Evolutionary conservation across 441 rosid genomes (phyloP).

Genomic region (Breynia disticha): DNA sequence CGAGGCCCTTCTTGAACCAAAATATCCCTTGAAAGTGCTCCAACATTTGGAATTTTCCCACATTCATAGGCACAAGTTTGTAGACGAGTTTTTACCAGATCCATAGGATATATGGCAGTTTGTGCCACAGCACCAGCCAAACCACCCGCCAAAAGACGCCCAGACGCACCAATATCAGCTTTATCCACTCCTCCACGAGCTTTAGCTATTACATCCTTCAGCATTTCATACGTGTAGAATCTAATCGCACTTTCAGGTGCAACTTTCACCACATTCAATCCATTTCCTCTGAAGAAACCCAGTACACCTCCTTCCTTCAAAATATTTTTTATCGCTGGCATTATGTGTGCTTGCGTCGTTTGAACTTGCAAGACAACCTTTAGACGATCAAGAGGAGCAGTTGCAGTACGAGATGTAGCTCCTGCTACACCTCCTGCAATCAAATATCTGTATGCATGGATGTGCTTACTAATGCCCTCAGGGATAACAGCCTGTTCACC

Average conservation of each 20-base stretch:
- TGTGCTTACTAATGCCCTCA: constrained; percentile 83
- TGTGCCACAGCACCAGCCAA: constrained; percentile 92
- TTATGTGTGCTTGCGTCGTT: constrained; percentile 38
- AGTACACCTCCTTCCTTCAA: constrained; percentile 58
- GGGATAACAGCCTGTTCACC: constrained; percentile 96
- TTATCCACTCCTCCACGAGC: constrained; percentile 42
- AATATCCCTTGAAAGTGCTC: constrained; percentile 60
- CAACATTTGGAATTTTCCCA: constrained; percentile 60
- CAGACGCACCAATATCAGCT: constrained; percentile 54
- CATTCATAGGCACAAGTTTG: constrained; percentile 60
- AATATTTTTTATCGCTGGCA: constrained; percentile 60
- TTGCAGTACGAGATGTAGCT: constrained; percentile 88
- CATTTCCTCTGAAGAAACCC: constrained; percentile 93
- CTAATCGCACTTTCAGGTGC: constrained; percentile 96
- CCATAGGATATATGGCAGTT: constrained; percentile 78
- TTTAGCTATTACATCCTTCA: constrained; percentile 49
- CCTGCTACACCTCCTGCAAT: constrained; percentile 96
- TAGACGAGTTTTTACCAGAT: constrained; percentile 86
- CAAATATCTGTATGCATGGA: constrained; percentile 58
- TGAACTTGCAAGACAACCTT: constrained; percentile 93
- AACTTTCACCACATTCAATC: constrained; percentile 85
- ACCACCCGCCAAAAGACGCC: constrained; percentile 91
- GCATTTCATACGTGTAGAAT: constrained; percentile 73
- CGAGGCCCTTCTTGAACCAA: constrained; percentile 88
- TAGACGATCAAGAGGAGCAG: constrained; percentile 89